Percentiles rank a stretch among this genome's conserved stretches.
phyloP scores from a whole-genome alignment of 1,284 basidiomycete genomes.

The Apiotrichum gracile region DNA sequence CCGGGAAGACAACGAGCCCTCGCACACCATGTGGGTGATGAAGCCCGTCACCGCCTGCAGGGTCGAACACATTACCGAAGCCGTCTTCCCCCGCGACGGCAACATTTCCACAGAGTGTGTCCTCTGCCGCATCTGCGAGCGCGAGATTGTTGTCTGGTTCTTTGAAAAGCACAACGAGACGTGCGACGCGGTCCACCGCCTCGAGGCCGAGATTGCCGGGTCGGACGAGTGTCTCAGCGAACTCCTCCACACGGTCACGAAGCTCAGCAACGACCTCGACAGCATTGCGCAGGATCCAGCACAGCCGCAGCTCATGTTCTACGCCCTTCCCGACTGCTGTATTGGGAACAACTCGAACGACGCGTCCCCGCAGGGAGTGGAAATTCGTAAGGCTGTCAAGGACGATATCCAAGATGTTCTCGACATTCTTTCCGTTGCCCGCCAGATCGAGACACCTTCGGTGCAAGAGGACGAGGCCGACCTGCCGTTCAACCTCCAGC shows the following conservation, averaged over 20 bases:
- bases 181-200: conserved; percentile 89
- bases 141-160: conserved; percentile 95
- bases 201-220: conserved; percentile 90
- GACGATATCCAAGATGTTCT: conserved; percentile 73
- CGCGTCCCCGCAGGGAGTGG: conserved; percentile 55
- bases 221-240: conserved; percentile 90
- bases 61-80: conserved; percentile 32
- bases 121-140: conserved; percentile 96
- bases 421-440: conserved; percentile 71
- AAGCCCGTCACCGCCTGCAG: conserved; percentile 63
- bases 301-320: conserved; percentile 79
- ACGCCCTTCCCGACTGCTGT: conserved; percentile 43
- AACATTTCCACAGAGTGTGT: conserved; percentile 80
- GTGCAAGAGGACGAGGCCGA: conserved; percentile 84
- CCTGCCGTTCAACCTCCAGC: conserved; percentile 86
- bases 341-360: conserved; percentile 13
- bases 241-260: conserved; percentile 72
- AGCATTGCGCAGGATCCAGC: conserved; percentile 47
- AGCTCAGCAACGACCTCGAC: conserved; percentile 59
- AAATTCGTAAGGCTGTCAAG: conserved; percentile 73
- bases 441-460: conserved; percentile 80
- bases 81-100: conserved; percentile 62
- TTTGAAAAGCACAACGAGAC: conserved; percentile 99
- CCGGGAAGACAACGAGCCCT: conserved; percentile 79
- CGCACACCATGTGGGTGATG: conserved; percentile 99